A percentile compares a stretch with the other conserved stretches of the same genome.
Evolutionary conservation across 2,329 filamentous ascomycete genomes (phyloP).

Genomic region (Cucurbitaria berberidis): DNA sequence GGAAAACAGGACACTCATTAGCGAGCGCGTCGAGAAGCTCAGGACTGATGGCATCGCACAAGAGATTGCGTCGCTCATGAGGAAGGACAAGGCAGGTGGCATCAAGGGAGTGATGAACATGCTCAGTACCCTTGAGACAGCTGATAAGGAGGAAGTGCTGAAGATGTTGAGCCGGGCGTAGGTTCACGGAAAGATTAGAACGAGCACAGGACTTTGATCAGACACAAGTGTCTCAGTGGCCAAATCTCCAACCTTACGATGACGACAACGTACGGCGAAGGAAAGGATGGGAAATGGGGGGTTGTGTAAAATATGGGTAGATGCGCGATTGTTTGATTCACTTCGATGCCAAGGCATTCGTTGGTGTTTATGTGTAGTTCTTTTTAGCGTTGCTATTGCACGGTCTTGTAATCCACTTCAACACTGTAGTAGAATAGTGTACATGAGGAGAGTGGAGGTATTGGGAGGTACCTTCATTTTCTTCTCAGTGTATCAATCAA

Average conservation of each 20-base stretch:
- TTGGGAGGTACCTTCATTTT: conserved; percentile 23
- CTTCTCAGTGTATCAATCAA: neutral
- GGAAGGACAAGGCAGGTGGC: conserved; percentile 70
- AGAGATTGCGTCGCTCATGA: conserved; percentile 72
- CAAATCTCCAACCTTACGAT: too few relatives aligned
- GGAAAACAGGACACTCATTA: conserved; percentile 83
- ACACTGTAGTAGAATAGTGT: conserved; percentile 5
- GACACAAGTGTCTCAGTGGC: too few relatives aligned
- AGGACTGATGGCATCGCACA: conserved; percentile 75
- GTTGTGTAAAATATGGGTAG: conserved; percentile 1
- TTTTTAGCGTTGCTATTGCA: conserved; percentile 14
- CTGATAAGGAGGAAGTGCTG: conserved; percentile 84
- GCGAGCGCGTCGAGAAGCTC: conserved; percentile 82
- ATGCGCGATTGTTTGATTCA: conserved; percentile 3
- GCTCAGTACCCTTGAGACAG: conserved; percentile 82
- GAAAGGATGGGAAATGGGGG: too few relatives aligned
- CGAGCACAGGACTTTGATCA: too few relatives aligned
- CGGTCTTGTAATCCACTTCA: conserved; percentile 8
- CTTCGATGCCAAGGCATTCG: conserved; percentile 13
- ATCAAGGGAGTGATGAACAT: conserved; percentile 88
- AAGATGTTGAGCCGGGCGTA: conserved; percentile 57
- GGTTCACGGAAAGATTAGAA: too few relatives aligned
- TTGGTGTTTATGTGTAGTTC: conserved; percentile 7
- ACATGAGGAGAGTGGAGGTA: conserved; percentile 8
- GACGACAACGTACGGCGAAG: too few relatives aligned